These are phyloP conservation scores for Ustilago cynodontis DNA, from an alignment of 1,284 basidiomycete species.

Conservation along the genomic window DNA sequence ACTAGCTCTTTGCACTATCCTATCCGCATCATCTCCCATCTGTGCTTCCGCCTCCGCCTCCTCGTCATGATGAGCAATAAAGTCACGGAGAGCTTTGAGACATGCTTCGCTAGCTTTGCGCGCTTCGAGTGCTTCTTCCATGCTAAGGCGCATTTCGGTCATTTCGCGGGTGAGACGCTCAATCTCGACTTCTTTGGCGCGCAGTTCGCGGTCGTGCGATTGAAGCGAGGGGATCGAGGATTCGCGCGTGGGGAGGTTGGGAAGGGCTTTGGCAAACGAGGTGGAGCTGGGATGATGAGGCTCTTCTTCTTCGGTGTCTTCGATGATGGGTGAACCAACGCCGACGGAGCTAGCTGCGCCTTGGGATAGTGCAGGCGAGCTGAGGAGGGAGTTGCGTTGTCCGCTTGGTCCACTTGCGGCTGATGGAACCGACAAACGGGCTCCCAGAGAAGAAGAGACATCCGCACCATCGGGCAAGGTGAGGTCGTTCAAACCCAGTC, in stretches of 20 bases:
- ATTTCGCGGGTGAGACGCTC: conserved; percentile 54
- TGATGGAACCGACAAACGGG: conserved; percentile 33
- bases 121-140: conserved; percentile 64
- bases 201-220: conserved; percentile 43
- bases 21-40: conserved; percentile 41
- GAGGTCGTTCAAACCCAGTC: conserved; percentile 22
- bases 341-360: conserved; percentile 44
- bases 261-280: conserved; percentile 19
- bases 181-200: conserved; percentile 60
- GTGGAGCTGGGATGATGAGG: neutral
- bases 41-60: conserved; percentile 42
- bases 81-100: conserved; percentile 60
- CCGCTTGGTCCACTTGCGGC: conserved; percentile 10
- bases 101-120: conserved; percentile 63
- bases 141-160: conserved; percentile 43
- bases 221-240: conserved; percentile 26
- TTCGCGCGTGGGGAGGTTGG: conserved; percentile 17
- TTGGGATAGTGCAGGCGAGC: conserved; percentile 47
- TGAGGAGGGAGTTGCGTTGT: conserved; percentile 18
- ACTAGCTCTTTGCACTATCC: conserved; percentile 35
- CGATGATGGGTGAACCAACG: conserved; percentile 49
- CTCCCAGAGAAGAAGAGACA: conserved; percentile 12
- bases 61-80: conserved; percentile 48
- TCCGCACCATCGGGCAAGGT: conserved; percentile 17
- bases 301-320: conserved; percentile 49